Conservation (phyloP, 257 asterid genomes). For the Linaria vulgaris region DNA sequence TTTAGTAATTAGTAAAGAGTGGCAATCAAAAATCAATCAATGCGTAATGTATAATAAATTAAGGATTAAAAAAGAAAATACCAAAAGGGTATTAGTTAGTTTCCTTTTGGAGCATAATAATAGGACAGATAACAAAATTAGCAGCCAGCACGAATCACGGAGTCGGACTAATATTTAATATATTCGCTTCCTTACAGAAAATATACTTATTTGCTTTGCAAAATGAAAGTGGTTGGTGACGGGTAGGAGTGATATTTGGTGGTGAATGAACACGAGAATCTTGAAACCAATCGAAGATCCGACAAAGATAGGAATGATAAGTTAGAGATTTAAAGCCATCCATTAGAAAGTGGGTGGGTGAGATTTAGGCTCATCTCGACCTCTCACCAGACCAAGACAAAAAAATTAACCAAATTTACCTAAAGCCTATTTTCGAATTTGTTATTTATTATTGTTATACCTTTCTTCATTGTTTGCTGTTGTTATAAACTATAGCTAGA, state of each 20-base stretch:
- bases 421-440: too few relatives aligned
- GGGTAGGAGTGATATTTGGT: background rate
- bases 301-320: slow-evolving; percentile 26
- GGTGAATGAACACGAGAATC: slow-evolving; percentile 21
- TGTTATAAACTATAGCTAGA: too few relatives aligned
- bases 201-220: background rate
- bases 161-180: background rate
- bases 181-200: background rate
- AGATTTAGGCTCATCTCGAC: slow-evolving; percentile 30
- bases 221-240: slow-evolving; percentile 27
- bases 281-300: slow-evolving; percentile 28
- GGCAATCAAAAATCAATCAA: too few relatives aligned
- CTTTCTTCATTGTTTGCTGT: too few relatives aligned
- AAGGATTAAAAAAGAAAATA: background rate
- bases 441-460: too few relatives aligned
- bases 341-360: slow-evolving; percentile 34
- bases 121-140: slow-evolving; percentile 11
- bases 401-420: slow-evolving; percentile 3
- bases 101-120: slow-evolving; percentile 23
- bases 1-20: too few relatives aligned
- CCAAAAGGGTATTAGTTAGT: slow-evolving; percentile 27
- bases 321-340: slow-evolving; percentile 17
- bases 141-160: slow-evolving; percentile 22
- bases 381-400: slow-evolving; percentile 22
- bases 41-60: background rate